Evolutionary conservation across 2,329 filamentous ascomycete species (phyloP), one percentile per base, ranked within the genome.

Genomic region (Aspergillus sp.): DNA sequence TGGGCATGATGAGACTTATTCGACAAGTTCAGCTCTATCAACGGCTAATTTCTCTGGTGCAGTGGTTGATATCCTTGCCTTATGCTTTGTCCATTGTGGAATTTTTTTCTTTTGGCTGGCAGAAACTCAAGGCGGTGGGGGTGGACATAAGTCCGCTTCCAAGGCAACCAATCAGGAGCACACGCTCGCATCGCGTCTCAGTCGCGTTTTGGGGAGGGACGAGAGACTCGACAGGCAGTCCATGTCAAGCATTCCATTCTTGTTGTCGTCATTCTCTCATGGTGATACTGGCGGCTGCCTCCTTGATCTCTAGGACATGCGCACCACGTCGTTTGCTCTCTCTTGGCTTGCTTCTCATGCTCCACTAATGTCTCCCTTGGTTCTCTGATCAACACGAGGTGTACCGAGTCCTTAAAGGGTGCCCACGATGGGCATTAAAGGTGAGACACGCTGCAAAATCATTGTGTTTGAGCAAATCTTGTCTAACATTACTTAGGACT

Each of bases 1-100:
- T 90, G 15, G 91, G 86, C 93, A 96, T 96, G 57, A 31, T 71
- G 66, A 47, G 41, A 49, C 45, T 51, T 30, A 17, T 38, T 5
- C 23, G 23, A 57, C 4, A 51, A 22, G 48, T 28, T 45, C 25
- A 22, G 4, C 11, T 57, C n/a, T 23, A 17, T 25, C 13, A 34
- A 49, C 11, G 22, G 17, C n/a, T 23, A 19, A 31, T 57, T 11
- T 46, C 13, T 28, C 34, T 43, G 19, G 22, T 25, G 17, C 19
- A 19, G 46, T 31, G 9, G 41, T 34, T 54, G 59, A 64, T n/a
- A 22, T 19, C 38, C 50, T 34, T 15, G 43, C 45, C 60, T 52
- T 38, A 48, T 57, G 48, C 54, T 61, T 61, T 30, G 34, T 51
- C 23, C 25, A 38, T 52, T 54, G 30, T 55, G 56, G 46, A 64